These are phyloP conservation scores for Ganoderma lingzhi DNA, from an alignment of 1,284 basidiomycete species.

Conservation along the genomic window DNA sequence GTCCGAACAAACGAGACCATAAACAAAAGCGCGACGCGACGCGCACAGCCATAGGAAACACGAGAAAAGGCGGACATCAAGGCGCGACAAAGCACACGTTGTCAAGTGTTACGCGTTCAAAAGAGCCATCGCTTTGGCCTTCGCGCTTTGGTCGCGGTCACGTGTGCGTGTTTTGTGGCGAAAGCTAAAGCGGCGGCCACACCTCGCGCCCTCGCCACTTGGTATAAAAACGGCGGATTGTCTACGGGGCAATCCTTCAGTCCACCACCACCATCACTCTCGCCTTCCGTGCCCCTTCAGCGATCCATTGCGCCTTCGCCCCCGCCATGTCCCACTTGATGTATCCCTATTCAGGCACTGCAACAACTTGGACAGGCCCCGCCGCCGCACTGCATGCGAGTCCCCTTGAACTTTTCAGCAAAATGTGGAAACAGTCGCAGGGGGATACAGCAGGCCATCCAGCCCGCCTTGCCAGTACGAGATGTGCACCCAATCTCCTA, in stretches of 20 bases:
- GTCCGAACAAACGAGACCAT: neutral
- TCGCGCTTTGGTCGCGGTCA: slow-evolving; percentile 1
- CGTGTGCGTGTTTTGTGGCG: neutral
- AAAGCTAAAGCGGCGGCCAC: neutral
- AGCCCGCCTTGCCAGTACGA: neutral
- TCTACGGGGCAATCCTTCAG: neutral
- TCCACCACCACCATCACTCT: neutral
- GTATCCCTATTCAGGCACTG: neutral
- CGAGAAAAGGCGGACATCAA: neutral
- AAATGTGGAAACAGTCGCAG: neutral
- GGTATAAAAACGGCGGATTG: neutral
- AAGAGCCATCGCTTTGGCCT: neutral
- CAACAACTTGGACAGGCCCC: neutral
- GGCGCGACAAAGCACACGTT: neutral
- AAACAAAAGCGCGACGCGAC: neutral
- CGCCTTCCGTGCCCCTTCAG: neutral
- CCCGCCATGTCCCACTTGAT: neutral
- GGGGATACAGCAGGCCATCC: neutral
- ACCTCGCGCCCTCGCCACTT: neutral
- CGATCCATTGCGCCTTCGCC: neutral
- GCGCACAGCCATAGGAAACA: neutral
- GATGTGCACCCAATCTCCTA: neutral
- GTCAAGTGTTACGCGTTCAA: neutral
- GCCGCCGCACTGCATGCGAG: slow-evolving; percentile 8
- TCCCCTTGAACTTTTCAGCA: neutral